These are phyloP conservation scores for Massarina eburnea DNA, from an alignment of 2,329 filamentous ascomycete genomes.

Conservation along the genomic window DNA sequence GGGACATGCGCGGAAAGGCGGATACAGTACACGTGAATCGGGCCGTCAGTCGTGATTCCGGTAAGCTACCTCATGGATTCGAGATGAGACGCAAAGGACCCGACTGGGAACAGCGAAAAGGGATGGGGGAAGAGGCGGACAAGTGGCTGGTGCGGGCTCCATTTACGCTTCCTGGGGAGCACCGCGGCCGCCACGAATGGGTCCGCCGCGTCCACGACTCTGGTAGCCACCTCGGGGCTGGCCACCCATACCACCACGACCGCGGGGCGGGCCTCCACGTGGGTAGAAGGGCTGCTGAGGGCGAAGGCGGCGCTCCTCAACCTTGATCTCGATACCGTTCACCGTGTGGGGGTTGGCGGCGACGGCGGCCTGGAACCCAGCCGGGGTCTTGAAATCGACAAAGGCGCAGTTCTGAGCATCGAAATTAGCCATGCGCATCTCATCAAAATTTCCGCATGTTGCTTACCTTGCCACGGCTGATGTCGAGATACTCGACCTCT, in stretches of 20 bases:
- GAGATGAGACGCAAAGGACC: constrained; percentile 10
- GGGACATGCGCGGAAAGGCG: constrained; percentile 38
- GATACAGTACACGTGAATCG: constrained; percentile 41
- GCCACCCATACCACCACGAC: constrained; percentile 61
- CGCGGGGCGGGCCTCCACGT: constrained; percentile 50
- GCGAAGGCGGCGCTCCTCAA: constrained; percentile 81
- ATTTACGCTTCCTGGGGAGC: constrained; percentile 39
- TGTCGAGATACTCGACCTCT: constrained; percentile 64
- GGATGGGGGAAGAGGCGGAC: constrained; percentile 5
- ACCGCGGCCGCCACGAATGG: constrained; percentile 55
- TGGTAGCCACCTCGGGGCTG: constrained; percentile 70
- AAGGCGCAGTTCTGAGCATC: constrained; percentile 83
- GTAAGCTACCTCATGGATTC: constrained; percentile 9
- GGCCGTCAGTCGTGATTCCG: constrained; percentile 40
- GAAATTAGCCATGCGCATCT: constrained; percentile 16
- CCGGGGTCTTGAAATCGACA: constrained; percentile 81
- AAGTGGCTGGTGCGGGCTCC: constrained; percentile 1
- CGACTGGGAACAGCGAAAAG: constrained; percentile 5
- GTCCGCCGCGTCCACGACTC: constrained; percentile 68
- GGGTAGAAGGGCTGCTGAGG: constrained; percentile 40
- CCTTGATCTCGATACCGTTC: constrained; percentile 76
- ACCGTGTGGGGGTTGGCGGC: constrained; percentile 84
- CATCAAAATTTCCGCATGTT: not conserved
- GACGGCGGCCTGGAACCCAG: constrained; percentile 81
- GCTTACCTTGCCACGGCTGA: constrained; percentile 73